phyloP scores from a whole-genome alignment of 768 basidiomycete genomes.

The Pleurotus eryngii region DNA sequence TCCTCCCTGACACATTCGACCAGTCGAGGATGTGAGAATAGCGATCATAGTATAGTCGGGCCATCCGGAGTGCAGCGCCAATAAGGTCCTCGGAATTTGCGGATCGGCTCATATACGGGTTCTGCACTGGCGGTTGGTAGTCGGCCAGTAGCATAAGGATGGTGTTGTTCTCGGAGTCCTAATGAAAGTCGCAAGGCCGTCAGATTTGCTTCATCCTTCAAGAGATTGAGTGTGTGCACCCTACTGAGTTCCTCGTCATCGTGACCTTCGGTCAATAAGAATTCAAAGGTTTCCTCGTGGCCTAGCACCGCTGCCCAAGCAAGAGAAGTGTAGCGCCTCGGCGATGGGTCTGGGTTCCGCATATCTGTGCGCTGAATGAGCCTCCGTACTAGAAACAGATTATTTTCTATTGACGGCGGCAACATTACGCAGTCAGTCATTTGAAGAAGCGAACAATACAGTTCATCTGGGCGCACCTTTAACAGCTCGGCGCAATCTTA shows the following conservation, averaged over 20 bases:
- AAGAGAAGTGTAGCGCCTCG: conserved; percentile 78
- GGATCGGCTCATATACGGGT: conserved; percentile 33
- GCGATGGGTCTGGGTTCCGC: conserved; percentile 81
- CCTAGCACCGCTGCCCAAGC: conserved; percentile 91
- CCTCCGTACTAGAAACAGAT: conserved; percentile 87
- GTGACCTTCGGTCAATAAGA: conserved; percentile 79
- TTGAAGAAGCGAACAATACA: background rate
- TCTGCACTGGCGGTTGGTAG: conserved; percentile 50
- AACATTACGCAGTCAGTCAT: conserved; percentile 11
- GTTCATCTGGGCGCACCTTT: conserved; percentile 47
- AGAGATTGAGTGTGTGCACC: conserved; percentile 43
- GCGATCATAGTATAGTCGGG: conserved; percentile 79
- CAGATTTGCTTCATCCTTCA: conserved; percentile 4
- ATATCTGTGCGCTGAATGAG: conserved; percentile 84
- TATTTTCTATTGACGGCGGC: conserved; percentile 66
- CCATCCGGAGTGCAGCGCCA: conserved; percentile 81
- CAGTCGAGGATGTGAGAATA: conserved; percentile 88
- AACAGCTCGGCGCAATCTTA: conserved; percentile 73
- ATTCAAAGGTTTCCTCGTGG: conserved; percentile 92
- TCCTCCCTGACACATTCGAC: conserved; percentile 88
- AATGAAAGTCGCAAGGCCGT: background rate
- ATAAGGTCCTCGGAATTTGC: conserved; percentile 57
- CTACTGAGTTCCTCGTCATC: conserved; percentile 91
- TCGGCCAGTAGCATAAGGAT: conserved; percentile 93
- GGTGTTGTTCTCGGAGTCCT: conserved; percentile 94